Conservation (phyloP, 495 filamentous ascomycete genomes). For the Podospora appendiculata region DNA sequence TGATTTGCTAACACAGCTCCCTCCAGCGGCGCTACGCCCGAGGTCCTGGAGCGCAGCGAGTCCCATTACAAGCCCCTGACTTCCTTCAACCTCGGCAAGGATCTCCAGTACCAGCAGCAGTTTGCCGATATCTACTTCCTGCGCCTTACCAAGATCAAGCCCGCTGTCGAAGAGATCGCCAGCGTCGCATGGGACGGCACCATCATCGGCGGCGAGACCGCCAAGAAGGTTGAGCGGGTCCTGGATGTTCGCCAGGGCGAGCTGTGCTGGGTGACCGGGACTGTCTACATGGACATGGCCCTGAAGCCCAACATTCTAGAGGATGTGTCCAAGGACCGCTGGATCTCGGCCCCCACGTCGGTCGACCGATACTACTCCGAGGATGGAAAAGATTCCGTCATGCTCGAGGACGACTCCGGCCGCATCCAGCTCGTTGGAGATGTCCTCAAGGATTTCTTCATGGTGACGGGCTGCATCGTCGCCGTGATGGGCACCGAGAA, state of each 20-base stretch:
- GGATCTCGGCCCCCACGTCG: conserved; percentile 76
- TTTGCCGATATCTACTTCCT: conserved; percentile 97
- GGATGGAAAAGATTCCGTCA: conserved; percentile 56
- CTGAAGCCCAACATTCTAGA: conserved; percentile 96
- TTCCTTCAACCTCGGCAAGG: conserved; percentile 62
- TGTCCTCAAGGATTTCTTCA: conserved; percentile 50
- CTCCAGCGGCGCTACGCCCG: conserved; percentile 29
- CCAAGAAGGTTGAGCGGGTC: conserved; percentile 70
- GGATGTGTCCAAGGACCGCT: conserved; percentile 90
- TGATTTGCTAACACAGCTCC: conserved; percentile 7
- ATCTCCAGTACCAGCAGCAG: conserved; percentile 84
- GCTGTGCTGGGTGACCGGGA: conserved; percentile 91
- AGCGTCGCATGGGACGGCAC: conserved; percentile 67
- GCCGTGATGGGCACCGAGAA: conserved; percentile 93
- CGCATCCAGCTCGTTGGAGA: conserved; percentile 74
- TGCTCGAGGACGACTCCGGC: conserved; percentile 94
- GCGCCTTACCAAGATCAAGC: conserved; percentile 80
- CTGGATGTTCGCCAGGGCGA: conserved; percentile 94
- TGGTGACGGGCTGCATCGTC: conserved; percentile 88
- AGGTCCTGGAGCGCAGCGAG: conserved; percentile 31
- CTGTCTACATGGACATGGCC: conserved; percentile 94
- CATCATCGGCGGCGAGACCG: conserved; percentile 70
- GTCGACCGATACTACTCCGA: conserved; percentile 65
- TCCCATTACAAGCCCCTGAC: conserved; percentile 70
- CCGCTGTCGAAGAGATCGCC: conserved; percentile 68